A percentile compares a stretch with the other conserved stretches of the same genome.
Evolutionary conservation across 306 rosid genomes (phyloP).

Genomic region (Quercus bicolor): DNA sequence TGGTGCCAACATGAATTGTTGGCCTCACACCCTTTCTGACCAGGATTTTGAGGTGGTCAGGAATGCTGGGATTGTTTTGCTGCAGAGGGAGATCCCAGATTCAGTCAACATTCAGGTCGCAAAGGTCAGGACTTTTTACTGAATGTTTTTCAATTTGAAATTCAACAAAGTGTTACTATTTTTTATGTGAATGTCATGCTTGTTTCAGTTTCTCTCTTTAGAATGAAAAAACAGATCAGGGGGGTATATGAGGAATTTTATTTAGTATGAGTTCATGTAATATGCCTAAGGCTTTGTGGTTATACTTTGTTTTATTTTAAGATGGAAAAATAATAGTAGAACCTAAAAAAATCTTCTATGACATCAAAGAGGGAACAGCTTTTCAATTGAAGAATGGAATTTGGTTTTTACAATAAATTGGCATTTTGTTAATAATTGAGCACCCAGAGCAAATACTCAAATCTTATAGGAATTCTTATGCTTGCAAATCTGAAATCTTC

Average conservation of each 20-base stretch:
- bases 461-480: no score
- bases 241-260: neutral
- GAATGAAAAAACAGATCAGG: neutral
- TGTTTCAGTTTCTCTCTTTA: neutral
- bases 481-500: no score
- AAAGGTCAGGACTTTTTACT: constrained; percentile 46
- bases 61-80: constrained; percentile 76
- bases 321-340: no score
- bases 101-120: constrained; percentile 76
- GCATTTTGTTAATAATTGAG: no score
- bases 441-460: no score
- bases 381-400: no score
- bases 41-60: constrained; percentile 52
- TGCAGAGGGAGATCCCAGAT: constrained; percentile 96
- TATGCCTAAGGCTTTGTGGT: neutral
- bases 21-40: constrained; percentile 50
- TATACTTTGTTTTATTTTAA: neutral
- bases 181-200: neutral
- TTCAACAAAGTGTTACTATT: neutral
- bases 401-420: no score
- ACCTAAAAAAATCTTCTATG: no score
- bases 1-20: constrained; percentile 71
- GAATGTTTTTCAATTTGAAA: neutral
- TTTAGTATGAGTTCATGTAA: neutral
- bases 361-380: no score